phyloP scores from a whole-genome alignment of 225 moss, liverwort and hornwort genomes.

The Antitrichia curtipendula region DNA sequence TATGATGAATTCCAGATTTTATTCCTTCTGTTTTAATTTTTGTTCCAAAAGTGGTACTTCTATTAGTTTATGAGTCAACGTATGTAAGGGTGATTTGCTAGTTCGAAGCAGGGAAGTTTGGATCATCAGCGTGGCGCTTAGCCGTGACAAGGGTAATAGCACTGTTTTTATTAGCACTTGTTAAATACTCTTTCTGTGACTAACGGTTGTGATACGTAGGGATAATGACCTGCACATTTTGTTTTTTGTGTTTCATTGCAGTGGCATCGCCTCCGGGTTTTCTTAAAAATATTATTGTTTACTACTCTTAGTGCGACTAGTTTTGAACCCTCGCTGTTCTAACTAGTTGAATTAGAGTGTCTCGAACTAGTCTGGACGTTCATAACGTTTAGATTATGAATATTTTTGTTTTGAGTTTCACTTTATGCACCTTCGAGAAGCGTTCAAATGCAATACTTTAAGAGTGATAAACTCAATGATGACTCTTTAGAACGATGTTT shows the following conservation, averaged over 20 bases:
- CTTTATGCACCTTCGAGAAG: neutral
- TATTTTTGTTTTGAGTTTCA: neutral
- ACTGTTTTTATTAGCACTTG: neutral
- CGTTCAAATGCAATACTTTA: neutral
- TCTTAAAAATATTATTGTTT: neutral
- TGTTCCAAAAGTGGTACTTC: neutral
- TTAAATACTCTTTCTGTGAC: neutral
- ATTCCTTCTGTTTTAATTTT: neutral
- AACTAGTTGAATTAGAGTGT: neutral
- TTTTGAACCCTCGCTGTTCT: neutral
- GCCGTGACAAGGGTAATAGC: neutral
- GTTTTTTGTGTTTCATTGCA: neutral
- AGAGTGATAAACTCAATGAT: neutral
- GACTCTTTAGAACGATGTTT: neutral
- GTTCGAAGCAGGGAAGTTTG: neutral
- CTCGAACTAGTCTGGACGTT: neutral
- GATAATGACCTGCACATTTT: neutral
- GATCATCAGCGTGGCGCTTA: neutral
- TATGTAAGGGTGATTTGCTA: neutral
- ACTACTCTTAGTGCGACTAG: neutral
- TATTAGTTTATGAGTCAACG: neutral
- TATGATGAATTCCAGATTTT: conserved; percentile 1
- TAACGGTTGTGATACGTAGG: neutral
- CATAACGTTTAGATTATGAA: neutral
- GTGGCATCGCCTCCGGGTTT: neutral